Base-by-base conservation (phyloP, 129 eudicot species). In the Centrapalus pauciflorus region DNA sequence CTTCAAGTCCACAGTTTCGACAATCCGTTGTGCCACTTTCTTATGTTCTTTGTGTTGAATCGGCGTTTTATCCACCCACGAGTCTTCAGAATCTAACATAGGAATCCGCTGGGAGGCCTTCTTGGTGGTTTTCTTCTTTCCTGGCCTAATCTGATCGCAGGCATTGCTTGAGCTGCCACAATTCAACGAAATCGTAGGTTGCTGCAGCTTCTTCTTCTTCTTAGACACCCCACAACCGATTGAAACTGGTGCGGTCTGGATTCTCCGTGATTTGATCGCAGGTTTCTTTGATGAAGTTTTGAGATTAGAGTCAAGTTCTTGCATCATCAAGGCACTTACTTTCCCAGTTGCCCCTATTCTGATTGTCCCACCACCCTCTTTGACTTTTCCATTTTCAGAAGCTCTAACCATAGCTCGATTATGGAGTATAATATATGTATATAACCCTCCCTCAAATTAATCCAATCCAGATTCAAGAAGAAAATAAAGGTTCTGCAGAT, bases 311-410 rank as follows among this genome's bases (percentile, higher is more conserved):
- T 71, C 78, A 28, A 80, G 71, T 65, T 80, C 85, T 62, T 58
- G 77, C 77, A 70, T 75, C 81, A 80, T 80, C 29, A 80, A 62
- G 28, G 78, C 75, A 52, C 85, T 59, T 12, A 80, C 80, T 76
- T 66, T 76, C 38, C 85, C 85, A 5, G 85, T 76, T 33, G 81
- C 55, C 55, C 85, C 85, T 19, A 80, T 32, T 34, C 55, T 80
- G 0, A 80, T 71, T 19, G 71, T 64, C 24, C 71, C 71, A 75
- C 62, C 81, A 64, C 30, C 66, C 13, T 59, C 70, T 66, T 75
- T 75, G 74, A 60, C 28, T 75, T 75, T 75, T 25, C 52, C 74
- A 37, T 59, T 66, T 57, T 66, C 75, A 48, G 62, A 75, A 46
- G 20, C 67, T 56, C 38, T 60, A 3, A 20, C 62, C 79, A 75